Base-by-base conservation (phyloP, 306 rosid species). In the Sphenostylis stenocarpa region DNA sequence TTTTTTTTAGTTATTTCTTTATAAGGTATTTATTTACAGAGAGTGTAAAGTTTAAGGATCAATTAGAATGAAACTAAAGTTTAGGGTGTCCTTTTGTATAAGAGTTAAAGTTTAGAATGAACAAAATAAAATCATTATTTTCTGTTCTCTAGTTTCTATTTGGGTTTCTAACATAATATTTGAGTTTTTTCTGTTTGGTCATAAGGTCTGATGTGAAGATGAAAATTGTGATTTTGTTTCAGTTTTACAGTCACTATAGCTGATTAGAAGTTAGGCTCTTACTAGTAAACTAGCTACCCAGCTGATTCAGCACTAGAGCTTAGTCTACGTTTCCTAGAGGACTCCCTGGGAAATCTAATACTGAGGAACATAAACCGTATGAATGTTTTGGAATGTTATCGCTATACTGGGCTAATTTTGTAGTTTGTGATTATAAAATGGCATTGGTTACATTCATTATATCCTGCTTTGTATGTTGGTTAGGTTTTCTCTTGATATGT, bases 401-500 rank as follows among this genome's bases (percentile, higher is more conserved):
- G 9, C 70, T 43, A 41, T 52, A 9, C 28, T 76, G 26, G 13
- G 41, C 16, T 17, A 36, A 49, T 26, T 19, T 52, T 1, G 51
- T 45, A 14, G 17, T 28, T 58, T 74, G 55, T 45, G 75, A 41
- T 77, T 75, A 41, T 23, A 79, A 79, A 75, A 38, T 64, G 58
- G 41, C 39, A 19, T 44, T 56, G 60, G 47, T 70, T 78, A 7
- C 19, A 12, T 74, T 51, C 23, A 15, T 43, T 45, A 57, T 78
- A 56, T 70, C 34, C 45, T 81, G 26, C 47, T 23, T 56, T 70
- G 31, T 34, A 53, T 73, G 20, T 55, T 63, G 34, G 10, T 45
- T 51, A 51, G 14, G 75, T 78, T 29, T 76, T 75, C n/a, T 67
- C 28, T 85, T 71, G 65, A 34, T 36, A 28, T 33, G 34, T 62